Evolutionary conservation across 345 rosid genomes (phyloP).

Genomic region (Euphorbia peplus): DNA sequence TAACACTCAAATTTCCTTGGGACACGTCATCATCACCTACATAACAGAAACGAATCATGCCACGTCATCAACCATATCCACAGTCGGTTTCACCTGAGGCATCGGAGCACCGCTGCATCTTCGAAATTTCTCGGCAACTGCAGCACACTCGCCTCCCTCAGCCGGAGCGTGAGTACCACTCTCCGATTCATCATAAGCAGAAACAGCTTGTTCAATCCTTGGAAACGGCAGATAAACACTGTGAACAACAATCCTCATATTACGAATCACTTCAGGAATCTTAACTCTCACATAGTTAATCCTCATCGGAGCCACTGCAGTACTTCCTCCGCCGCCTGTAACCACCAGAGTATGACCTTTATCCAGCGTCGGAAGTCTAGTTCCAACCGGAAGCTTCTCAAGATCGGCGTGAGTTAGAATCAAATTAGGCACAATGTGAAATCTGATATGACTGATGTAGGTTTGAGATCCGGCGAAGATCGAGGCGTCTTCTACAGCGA

Average conservation of each 20-base stretch:
- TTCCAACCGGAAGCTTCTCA: conserved; percentile 35
- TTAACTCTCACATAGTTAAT: conserved; percentile 57
- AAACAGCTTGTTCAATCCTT: conserved; percentile 30
- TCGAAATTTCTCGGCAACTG: conserved; percentile 19
- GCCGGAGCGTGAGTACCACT: conserved; percentile 6
- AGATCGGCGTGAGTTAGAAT: conserved; percentile 41
- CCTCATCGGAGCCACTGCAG: conserved; percentile 28
- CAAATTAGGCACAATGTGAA: conserved; percentile 57
- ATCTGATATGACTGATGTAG: conserved; percentile 43
- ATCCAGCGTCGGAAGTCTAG: conserved; percentile 35
- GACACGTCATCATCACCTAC: conserved; percentile 10
- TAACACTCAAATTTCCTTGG: too few species aligned
- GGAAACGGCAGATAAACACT: conserved; percentile 52
- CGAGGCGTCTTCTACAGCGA: conserved; percentile 52
- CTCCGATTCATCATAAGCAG: conserved; percentile 21
- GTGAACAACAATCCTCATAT: conserved; percentile 53
- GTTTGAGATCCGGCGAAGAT: conserved; percentile 53
- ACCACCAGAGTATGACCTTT: conserved; percentile 36
- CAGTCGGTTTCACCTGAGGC: conserved; percentile 25
- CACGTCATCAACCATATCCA: conserved; percentile 41
- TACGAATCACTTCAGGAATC: conserved; percentile 45
- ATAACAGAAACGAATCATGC: not conserved
- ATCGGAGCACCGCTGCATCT: conserved; percentile 15
- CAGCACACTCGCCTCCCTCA: conserved; percentile 22
- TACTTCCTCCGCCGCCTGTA: conserved; percentile 19